Evolutionary conservation across 2,329 filamentous ascomycete genomes (phyloP).

Genomic region (Lecanicillium sp.): DNA sequence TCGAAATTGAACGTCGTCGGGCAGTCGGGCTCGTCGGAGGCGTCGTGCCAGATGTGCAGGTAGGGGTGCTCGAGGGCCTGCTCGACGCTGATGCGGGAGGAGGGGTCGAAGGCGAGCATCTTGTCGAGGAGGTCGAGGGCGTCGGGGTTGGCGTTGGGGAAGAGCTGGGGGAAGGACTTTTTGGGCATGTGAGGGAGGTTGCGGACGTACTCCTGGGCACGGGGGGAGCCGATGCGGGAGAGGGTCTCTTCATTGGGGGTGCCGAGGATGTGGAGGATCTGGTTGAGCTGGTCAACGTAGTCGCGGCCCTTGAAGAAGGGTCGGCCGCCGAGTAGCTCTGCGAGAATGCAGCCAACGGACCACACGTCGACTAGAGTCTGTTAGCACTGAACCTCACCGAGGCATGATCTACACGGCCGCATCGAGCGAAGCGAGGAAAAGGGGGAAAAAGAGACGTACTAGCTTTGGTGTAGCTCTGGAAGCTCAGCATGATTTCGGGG

Average conservation of each 20-base stretch:
- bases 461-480: slow-evolving; percentile 99
- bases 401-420: not conserved
- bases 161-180: slow-evolving; percentile 79
- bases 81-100: slow-evolving; percentile 88
- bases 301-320: slow-evolving; percentile 99
- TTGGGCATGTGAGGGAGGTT: slow-evolving; percentile 95
- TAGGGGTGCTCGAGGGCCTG: slow-evolving; percentile 94
- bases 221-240: slow-evolving; percentile 85
- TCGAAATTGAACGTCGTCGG: slow-evolving; percentile 95
- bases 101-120: slow-evolving; percentile 97
- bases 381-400: no score
- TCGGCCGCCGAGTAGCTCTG: slow-evolving; percentile 88
- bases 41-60: slow-evolving; percentile 96
- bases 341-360: slow-evolving; percentile 97
- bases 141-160: slow-evolving; percentile 92
- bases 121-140: slow-evolving; percentile 91
- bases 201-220: slow-evolving; percentile 96
- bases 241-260: slow-evolving; percentile 95
- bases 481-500: slow-evolving; percentile 98
- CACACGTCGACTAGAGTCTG: slow-evolving; percentile 93
- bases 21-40: slow-evolving; percentile 89
- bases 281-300: slow-evolving; percentile 98
- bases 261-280: slow-evolving; percentile 95
- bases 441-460: no score
- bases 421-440: no score